These are phyloP conservation scores for Lichtheimia hyalospora DNA, from an alignment of 371 early-diverging fungal species.

Conservation along the genomic window DNA sequence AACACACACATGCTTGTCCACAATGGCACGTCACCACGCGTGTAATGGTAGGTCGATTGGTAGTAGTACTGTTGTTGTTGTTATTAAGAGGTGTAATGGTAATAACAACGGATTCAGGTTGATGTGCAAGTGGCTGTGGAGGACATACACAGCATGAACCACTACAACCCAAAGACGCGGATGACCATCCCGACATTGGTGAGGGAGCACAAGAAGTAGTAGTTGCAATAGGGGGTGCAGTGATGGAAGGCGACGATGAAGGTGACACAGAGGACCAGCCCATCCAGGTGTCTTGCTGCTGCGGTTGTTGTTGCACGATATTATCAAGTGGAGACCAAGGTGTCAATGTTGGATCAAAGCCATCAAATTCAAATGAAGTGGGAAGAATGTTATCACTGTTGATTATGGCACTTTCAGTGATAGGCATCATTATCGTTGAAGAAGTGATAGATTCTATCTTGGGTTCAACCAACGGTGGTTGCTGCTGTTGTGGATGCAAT, in stretches of 20 bases:
- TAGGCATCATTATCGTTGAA: neutral
- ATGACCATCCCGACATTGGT: neutral
- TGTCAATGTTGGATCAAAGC: neutral
- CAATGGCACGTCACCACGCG: constrained; percentile 31
- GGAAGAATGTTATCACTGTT: neutral
- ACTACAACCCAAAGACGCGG: constrained; percentile 14
- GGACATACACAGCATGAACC: constrained; percentile 21
- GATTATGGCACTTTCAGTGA: neutral
- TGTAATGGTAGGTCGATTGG: constrained; percentile 10
- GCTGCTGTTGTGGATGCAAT: neutral
- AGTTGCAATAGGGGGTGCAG: neutral
- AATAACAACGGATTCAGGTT: constrained; percentile 44
- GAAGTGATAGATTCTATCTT: neutral
- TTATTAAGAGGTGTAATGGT: constrained; percentile 40
- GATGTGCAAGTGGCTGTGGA: neutral
- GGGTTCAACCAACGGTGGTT: neutral
- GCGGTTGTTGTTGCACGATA: constrained; percentile 7
- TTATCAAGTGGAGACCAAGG: neutral
- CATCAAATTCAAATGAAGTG: no score
- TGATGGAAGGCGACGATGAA: neutral
- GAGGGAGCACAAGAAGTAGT: neutral
- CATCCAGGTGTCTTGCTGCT: constrained; percentile 2
- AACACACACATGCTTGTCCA: constrained; percentile 21
- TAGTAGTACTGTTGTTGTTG: constrained; percentile 2
- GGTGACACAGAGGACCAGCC: no score